Conservation (phyloP, 2,329 filamentous ascomycete genomes). For the Clathrospora elynae region DNA sequence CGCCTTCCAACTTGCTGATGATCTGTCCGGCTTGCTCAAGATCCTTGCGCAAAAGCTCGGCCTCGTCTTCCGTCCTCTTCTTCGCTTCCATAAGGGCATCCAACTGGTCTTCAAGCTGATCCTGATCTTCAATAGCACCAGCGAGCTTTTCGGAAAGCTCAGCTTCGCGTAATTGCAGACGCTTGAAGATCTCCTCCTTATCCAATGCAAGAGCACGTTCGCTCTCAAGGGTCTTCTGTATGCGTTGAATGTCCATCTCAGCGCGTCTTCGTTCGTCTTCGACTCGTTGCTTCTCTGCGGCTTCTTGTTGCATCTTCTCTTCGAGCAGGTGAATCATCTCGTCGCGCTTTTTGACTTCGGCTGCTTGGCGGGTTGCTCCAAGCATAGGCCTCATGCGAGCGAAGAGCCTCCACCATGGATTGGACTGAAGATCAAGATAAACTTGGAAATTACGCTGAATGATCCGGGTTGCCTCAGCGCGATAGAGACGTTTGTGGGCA, state of each 20-base stretch:
- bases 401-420: slow-evolving; percentile 97
- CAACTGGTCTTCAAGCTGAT: slow-evolving; percentile 89
- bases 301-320: slow-evolving; percentile 78
- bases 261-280: slow-evolving; percentile 91
- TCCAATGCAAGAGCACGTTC: slow-evolving; percentile 94
- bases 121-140: slow-evolving; percentile 90
- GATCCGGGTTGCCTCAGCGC: slow-evolving; percentile 90
- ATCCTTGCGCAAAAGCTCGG: slow-evolving; percentile 77
- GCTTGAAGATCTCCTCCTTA: slow-evolving; percentile 98
- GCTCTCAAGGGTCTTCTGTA: slow-evolving; percentile 93
- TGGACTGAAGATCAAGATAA: slow-evolving; percentile 86
- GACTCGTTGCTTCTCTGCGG: slow-evolving; percentile 73
- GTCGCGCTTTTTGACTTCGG: slow-evolving; percentile 93
- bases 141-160: slow-evolving; percentile 93
- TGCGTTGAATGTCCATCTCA: slow-evolving; percentile 82
- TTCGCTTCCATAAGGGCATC: slow-evolving; percentile 88
- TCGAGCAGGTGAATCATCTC: slow-evolving; percentile 90
- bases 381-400: slow-evolving; percentile 94
- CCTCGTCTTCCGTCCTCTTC: slow-evolving; percentile 83
- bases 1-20: slow-evolving; percentile 82
- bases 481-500: slow-evolving; percentile 90
- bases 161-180: slow-evolving; percentile 87
- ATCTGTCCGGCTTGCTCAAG: slow-evolving; percentile 90
- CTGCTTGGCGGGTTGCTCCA: slow-evolving; percentile 86
- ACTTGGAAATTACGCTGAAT: slow-evolving; percentile 94